phyloP scores from a whole-genome alignment of 306 rosid genomes.

The Ochetophila trinervis region DNA sequence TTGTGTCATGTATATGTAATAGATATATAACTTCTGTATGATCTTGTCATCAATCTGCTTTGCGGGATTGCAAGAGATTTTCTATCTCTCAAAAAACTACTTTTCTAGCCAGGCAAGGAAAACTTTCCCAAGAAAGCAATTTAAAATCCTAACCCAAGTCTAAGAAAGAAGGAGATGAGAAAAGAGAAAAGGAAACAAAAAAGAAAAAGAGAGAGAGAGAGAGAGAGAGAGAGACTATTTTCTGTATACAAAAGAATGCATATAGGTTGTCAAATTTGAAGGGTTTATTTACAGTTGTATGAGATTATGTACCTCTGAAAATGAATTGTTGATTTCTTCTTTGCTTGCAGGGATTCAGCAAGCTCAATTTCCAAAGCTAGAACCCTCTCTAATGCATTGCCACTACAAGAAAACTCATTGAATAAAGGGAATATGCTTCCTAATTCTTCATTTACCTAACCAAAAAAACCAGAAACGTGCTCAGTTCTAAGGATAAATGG shows the following conservation, averaged over 20 bases:
- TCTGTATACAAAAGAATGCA: constrained; percentile 6
- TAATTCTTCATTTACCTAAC: constrained; percentile 83
- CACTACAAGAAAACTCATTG: constrained; percentile 51
- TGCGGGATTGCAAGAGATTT: background rate
- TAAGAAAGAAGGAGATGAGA: background rate
- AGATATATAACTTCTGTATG: background rate
- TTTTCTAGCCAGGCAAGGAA: background rate
- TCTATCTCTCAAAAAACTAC: background rate
- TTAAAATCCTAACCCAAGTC: background rate
- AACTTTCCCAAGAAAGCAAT: background rate
- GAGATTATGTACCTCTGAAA: constrained; percentile 75
- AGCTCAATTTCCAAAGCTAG: constrained; percentile 95
- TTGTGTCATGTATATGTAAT: background rate
- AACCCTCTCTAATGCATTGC: constrained; percentile 91
- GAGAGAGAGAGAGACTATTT: background rate
- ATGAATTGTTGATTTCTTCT: constrained; percentile 64
- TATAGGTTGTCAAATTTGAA: constrained; percentile 10
- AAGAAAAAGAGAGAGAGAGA: too few relatives aligned
- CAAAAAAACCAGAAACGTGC: constrained; percentile 21
- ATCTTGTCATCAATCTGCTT: background rate
- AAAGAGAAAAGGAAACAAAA: background rate
- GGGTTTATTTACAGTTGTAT: constrained; percentile 11
- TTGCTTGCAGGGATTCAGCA: constrained; percentile 80
- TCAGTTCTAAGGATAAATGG: background rate
- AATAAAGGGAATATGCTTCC: constrained; percentile 69